Evolutionary conservation across 169 alveolate genomes (phyloP).

Genomic region (Plasmodium malariae): DNA sequence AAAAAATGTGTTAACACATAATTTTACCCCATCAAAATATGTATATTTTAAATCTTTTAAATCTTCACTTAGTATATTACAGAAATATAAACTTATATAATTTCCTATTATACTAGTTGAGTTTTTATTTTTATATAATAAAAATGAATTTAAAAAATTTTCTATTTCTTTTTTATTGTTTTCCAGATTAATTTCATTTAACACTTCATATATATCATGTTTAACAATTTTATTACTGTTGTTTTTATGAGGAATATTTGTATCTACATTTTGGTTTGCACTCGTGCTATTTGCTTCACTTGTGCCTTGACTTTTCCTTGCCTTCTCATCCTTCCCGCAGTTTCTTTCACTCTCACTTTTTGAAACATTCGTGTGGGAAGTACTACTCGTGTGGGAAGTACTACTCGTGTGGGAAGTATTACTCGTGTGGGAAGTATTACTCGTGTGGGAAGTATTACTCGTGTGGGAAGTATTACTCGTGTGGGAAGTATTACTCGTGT

Average conservation of each 20-base stretch:
- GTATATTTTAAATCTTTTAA: constrained; percentile 41
- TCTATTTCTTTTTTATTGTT: constrained; percentile 56
- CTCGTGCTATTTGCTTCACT: background rate
- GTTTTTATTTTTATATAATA: constrained; percentile 61
- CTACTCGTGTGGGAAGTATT: too few relatives aligned
- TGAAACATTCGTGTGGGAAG: too few relatives aligned
- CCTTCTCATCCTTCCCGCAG: background rate
- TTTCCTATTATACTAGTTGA: constrained; percentile 54
- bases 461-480: too few relatives aligned
- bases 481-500: too few relatives aligned
- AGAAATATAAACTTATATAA: constrained; percentile 63
- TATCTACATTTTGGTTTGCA: too few relatives aligned
- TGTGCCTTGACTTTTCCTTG: background rate
- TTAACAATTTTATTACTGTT: background rate
- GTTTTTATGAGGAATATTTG: too few relatives aligned
- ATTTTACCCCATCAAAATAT: constrained; percentile 72
- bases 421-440: too few relatives aligned
- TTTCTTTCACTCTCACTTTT: background rate
- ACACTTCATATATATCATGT: constrained; percentile 58
- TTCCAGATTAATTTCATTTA: constrained; percentile 34
- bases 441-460: too few relatives aligned
- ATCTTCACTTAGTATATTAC: constrained; percentile 73
- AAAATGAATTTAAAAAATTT: constrained; percentile 43
- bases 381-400: too few relatives aligned
- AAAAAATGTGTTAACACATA: constrained; percentile 63